These are phyloP conservation scores for Saccharomyces mikatae DNA, from an alignment of 805 yeast species.

Conservation along the genomic window DNA sequence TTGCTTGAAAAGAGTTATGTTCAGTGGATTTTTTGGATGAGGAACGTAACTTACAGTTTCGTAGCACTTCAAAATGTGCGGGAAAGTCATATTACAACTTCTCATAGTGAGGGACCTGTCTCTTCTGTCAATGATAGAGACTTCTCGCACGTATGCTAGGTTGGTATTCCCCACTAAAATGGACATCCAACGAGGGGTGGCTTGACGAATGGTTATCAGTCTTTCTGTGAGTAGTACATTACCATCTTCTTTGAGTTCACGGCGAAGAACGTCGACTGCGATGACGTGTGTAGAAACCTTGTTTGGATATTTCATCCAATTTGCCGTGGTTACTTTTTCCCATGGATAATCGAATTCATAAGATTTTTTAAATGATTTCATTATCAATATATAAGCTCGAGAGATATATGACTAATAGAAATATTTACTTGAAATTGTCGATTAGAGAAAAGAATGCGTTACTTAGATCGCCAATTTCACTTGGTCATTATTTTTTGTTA, in stretches of 20 bases:
- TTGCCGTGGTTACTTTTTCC: constrained; percentile 92
- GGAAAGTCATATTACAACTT: constrained; percentile 77
- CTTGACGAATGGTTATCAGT: constrained; percentile 78
- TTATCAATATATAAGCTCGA: constrained; percentile 21
- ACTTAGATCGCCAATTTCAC: constrained; percentile 1
- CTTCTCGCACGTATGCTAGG: constrained; percentile 77
- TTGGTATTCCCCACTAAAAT: constrained; percentile 64
- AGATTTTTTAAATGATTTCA: constrained; percentile 71
- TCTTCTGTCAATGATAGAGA: constrained; percentile 70
- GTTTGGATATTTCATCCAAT: constrained; percentile 95
- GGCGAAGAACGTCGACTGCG: constrained; percentile 78
- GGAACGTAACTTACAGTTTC: constrained; percentile 81
- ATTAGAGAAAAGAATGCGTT: neutral
- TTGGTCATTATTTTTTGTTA: neutral
- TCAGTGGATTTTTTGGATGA: constrained; percentile 42
- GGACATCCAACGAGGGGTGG: constrained; percentile 75
- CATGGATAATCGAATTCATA: constrained; percentile 77
- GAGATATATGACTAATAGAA: neutral
- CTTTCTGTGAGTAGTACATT: constrained; percentile 70
- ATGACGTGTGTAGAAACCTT: constrained; percentile 86
- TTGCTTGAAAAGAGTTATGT: constrained; percentile 62
- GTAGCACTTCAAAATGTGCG: constrained; percentile 63
- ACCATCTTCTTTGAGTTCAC: constrained; percentile 52
- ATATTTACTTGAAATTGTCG: neutral
- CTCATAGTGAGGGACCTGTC: constrained; percentile 63